A percentile compares a stretch with the other conserved stretches of the same genome.
Conservation (phyloP, 208 protist species). For the Trypanosoma theileri region DNA sequence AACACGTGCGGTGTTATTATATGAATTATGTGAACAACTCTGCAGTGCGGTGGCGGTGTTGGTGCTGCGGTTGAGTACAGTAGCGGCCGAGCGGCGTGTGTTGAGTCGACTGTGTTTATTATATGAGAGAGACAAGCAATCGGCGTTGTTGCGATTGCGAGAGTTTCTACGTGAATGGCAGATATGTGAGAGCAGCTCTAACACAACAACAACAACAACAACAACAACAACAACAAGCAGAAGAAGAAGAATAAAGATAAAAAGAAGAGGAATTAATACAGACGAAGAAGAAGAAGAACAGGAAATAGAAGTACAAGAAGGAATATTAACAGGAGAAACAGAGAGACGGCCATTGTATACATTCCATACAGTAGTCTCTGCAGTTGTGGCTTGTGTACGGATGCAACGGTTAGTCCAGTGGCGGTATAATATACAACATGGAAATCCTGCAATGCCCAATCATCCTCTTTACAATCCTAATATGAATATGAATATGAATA, state of each 20-base stretch:
- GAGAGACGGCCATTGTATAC: background rate
- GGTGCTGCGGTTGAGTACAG: background rate
- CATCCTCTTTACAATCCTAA: background rate
- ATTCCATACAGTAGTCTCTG: background rate
- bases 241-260: too few relatives aligned
- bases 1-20: background rate
- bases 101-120: slow-evolving; percentile 11
- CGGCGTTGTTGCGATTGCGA: background rate
- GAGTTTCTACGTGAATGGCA: background rate
- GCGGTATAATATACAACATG: background rate
- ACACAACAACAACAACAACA: too few relatives aligned
- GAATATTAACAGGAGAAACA: background rate
- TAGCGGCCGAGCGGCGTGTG: slow-evolving; percentile 9
- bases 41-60: slow-evolving; percentile 2
- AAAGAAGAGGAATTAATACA: too few relatives aligned
- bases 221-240: background rate
- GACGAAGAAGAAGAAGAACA: background rate
- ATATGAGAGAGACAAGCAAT: background rate
- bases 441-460: background rate
- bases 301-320: background rate
- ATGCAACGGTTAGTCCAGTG: slow-evolving; percentile 7
- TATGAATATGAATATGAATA: background rate
- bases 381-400: slow-evolving; percentile 17
- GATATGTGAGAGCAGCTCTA: too few relatives aligned
- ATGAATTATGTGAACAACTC: slow-evolving; percentile 11